These are phyloP conservation scores for Hypoxylon perforatum DNA, from an alignment of 495 filamentous ascomycete species.

Conservation along the genomic window DNA sequence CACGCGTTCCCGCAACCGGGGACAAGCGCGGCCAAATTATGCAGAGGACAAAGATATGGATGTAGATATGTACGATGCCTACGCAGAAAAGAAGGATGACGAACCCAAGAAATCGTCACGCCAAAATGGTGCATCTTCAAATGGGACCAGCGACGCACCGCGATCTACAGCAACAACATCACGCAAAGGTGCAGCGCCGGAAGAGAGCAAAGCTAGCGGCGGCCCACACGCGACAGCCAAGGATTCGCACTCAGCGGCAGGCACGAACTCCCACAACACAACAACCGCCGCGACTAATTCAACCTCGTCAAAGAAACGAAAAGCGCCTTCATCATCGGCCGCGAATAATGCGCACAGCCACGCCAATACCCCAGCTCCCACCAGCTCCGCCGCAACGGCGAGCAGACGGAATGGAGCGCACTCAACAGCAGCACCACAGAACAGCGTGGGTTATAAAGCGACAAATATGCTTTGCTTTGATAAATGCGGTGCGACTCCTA, in stretches of 20 bases:
- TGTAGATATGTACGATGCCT: constrained; percentile 72
- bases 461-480: constrained; percentile 93
- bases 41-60: constrained; percentile 96
- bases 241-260: constrained; percentile 39
- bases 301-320: constrained; percentile 76
- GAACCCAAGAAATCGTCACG: constrained; percentile 62
- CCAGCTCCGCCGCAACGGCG: constrained; percentile 50
- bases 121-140: constrained; percentile 47
- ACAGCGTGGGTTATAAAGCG: constrained; percentile 52
- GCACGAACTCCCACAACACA: constrained; percentile 61
- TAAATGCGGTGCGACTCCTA: constrained; percentile 70
- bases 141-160: constrained; percentile 42
- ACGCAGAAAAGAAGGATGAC: constrained; percentile 61
- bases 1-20: constrained; percentile 93
- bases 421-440: constrained; percentile 23
- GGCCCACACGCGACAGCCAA: constrained; percentile 39
- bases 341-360: constrained; percentile 45
- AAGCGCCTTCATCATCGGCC: constrained; percentile 63
- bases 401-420: constrained; percentile 50
- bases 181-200: constrained; percentile 56
- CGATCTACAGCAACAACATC: constrained; percentile 56
- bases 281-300: constrained; percentile 64
- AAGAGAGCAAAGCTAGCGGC: constrained; percentile 56
- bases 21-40: constrained; percentile 86
- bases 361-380: constrained; percentile 62